Evolutionary conservation across 108 stramenopile species (phyloP), one percentile per base, ranked within the genome.

Genomic region (Discostella pseudostelligera): DNA sequence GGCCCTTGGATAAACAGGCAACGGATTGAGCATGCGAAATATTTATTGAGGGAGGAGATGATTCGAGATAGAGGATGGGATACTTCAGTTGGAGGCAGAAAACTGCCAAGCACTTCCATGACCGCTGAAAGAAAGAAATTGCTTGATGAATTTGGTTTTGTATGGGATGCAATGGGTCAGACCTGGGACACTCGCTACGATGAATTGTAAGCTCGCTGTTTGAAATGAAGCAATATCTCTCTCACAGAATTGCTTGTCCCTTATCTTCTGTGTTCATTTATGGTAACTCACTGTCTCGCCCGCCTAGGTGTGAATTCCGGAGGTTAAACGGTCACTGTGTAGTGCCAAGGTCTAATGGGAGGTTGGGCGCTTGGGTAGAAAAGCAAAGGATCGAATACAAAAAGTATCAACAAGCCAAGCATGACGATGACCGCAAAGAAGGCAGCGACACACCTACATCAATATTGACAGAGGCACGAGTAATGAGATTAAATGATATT

Each of bases 351-450:
- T 74, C 72, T 10, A 32, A 58, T 32, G 72, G 65, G 12, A 43
- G 65, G 16, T 40, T 74, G 13, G 72, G 72, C 22, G 66, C 65
- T 0, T 74, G 65, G 65, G 72, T 74, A 26, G 64, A 66, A 44
- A 74, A 74, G 40, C 72, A 74, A 54, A 49, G 72, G 37, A 60
- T 44, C 45, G 72, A 74, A 24, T 72, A 63, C 32, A 72, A 72
- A 49, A 72, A 72, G 56, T 72, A 63, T 55, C 55, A 20, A 19
- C 32, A 19, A 11, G 1, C 0, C n/a, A 10, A 56, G 6, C 13
- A 2, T n/a, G 49, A 10, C 49, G 24, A 5, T 11, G 19, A 24
- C 24, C 19, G 49, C 24, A 59, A 53, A 45, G 42, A 39, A 8
- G 24, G 42, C 28, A 8, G 54, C 21, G 25, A 17, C 10, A 46